Percentiles rank a stretch among this genome's conserved stretches.
Evolutionary conservation across 2,329 filamentous ascomycete genomes (phyloP).

Genomic region (Shiraia bambusicola): DNA sequence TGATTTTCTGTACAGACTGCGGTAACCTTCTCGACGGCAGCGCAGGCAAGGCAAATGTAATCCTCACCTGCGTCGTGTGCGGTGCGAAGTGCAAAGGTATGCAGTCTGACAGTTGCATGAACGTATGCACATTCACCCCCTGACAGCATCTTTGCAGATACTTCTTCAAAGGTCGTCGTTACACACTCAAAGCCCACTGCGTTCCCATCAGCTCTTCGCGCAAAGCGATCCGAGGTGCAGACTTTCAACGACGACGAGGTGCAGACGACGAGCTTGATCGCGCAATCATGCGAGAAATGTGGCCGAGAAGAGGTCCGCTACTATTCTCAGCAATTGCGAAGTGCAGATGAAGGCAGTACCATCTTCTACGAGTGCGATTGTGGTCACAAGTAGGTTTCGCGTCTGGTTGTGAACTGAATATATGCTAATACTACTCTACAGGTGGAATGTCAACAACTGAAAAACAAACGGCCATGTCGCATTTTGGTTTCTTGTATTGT

Average conservation of each 20-base stretch:
- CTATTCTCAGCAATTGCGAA: conserved; percentile 79
- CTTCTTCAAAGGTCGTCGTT: conserved; percentile 67
- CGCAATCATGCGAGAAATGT: conserved; percentile 76
- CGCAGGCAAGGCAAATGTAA: conserved; percentile 72
- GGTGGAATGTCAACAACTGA: conserved; percentile 64
- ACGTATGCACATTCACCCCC: neutral
- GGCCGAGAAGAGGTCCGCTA: conserved; percentile 80
- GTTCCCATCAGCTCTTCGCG: conserved; percentile 85
- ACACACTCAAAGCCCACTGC: conserved; percentile 86
- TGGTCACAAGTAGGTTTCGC: conserved; percentile 69
- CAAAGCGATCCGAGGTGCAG: conserved; percentile 85
- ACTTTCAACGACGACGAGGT: conserved; percentile 75
- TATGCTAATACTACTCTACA: conserved; percentile 31
- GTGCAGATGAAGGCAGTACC: conserved; percentile 93
- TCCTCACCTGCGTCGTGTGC: conserved; percentile 82
- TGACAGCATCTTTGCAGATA: conserved; percentile 22
- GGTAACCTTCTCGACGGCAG: conserved; percentile 85
- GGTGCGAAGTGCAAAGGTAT: conserved; percentile 80
- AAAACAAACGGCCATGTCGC: conserved; percentile 35
- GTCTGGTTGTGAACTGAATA: conserved; percentile 2
- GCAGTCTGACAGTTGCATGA: neutral
- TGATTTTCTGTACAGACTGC: conserved; percentile 91
- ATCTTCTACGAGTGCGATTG: conserved; percentile 90
- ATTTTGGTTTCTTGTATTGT: conserved; percentile 12
- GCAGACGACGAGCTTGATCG: conserved; percentile 69